Evolutionary conservation across 176 grass and related monocot species (phyloP).

Genomic region (Bonia amplexicaulis): DNA sequence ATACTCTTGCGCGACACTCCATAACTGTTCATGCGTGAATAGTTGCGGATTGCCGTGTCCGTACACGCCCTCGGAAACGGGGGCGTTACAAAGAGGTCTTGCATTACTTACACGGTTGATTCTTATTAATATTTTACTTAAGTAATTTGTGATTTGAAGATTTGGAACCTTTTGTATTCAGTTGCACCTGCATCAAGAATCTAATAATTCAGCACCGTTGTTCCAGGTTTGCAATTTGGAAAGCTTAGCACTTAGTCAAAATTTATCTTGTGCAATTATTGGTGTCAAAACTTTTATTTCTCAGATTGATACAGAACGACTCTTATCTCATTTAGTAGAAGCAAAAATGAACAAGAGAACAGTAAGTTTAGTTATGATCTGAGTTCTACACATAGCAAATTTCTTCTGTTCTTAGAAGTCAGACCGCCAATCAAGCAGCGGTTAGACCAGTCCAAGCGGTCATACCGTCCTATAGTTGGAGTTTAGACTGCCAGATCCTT

Average conservation of each 20-base stretch:
- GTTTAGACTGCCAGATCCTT: too few relatives aligned
- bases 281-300: background rate
- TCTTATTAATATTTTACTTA: conserved; percentile 1
- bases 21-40: too few relatives aligned
- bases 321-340: conserved; percentile 62
- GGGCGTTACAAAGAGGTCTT: too few relatives aligned
- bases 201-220: conserved; percentile 59
- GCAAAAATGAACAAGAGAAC: conserved; percentile 56
- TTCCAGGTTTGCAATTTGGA: conserved; percentile 45
- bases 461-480: too few relatives aligned
- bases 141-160: background rate
- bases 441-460: too few relatives aligned
- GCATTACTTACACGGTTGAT: background rate
- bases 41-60: too few relatives aligned
- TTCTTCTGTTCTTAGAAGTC: too few relatives aligned
- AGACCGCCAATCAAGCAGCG: too few relatives aligned
- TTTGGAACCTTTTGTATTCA: conserved; percentile 17
- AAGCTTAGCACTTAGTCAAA: background rate
- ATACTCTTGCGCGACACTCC: too few relatives aligned
- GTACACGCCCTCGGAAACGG: too few relatives aligned
- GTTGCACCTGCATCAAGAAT: conserved; percentile 64
- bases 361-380: conserved; percentile 23
- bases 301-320: conserved; percentile 70
- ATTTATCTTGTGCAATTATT: background rate
- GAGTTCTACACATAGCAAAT: background rate